phyloP scores from a whole-genome alignment of 2,329 filamentous ascomycete species.

The Berkeleyomyces rouxiae region DNA sequence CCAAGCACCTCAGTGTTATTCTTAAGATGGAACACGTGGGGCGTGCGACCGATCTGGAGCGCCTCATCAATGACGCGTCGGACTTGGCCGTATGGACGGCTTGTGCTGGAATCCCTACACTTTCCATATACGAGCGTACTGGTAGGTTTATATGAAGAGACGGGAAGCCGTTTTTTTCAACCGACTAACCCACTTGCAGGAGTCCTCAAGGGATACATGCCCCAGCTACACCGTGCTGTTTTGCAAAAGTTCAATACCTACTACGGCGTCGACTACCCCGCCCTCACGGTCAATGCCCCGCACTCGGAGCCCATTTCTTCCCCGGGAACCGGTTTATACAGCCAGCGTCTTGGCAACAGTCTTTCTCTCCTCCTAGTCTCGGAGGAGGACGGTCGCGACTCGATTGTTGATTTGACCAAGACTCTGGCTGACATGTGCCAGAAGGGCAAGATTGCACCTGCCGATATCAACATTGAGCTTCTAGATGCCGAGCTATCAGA shows the following conservation, averaged over 20 bases:
- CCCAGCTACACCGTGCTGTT: conserved; percentile 67
- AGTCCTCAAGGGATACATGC: conserved; percentile 73
- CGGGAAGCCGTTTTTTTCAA: background rate
- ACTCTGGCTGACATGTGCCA: conserved; percentile 93
- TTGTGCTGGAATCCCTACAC: conserved; percentile 67
- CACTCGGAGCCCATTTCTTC: conserved; percentile 26
- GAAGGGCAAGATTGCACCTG: conserved; percentile 60
- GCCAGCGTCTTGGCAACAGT: conserved; percentile 11
- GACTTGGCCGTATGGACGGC: conserved; percentile 90
- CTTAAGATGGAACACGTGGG: conserved; percentile 56
- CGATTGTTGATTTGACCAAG: conserved; percentile 85
- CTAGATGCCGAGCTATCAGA: conserved; percentile 76
- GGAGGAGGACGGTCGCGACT: conserved; percentile 76
- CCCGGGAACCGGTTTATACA: conserved; percentile 17
- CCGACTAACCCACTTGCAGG: conserved; percentile 32
- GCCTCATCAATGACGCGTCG: conserved; percentile 74
- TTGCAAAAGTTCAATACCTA: conserved; percentile 69
- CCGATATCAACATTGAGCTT: conserved; percentile 71
- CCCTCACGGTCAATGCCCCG: conserved; percentile 40
- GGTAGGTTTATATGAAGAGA: conserved; percentile 35
- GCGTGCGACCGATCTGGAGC: conserved; percentile 56
- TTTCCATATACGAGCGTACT: conserved; percentile 85
- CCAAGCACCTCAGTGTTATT: conserved; percentile 76
- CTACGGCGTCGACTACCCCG: conserved; percentile 60
- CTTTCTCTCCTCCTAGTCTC: conserved; percentile 44